phyloP scores from a whole-genome alignment of 345 rosid genomes.

The Gossypium bickii region DNA sequence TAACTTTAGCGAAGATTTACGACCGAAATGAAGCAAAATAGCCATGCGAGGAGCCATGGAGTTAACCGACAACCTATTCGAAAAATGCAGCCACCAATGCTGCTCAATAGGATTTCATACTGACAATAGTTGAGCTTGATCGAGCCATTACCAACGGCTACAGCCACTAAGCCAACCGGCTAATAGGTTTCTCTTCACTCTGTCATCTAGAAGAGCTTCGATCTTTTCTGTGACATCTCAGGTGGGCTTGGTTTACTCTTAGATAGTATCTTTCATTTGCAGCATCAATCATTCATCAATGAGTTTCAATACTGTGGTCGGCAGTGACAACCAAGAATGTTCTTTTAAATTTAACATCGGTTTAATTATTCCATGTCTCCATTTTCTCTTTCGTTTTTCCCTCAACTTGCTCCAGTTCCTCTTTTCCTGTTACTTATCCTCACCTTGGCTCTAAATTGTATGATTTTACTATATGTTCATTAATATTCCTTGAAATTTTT shows the following conservation, averaged over 20 bases:
- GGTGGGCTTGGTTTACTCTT: not conserved
- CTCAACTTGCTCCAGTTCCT: no score
- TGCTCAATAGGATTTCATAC: not conserved
- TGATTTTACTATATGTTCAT: no score
- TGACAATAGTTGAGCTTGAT: not conserved
- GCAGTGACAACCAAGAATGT: no score
- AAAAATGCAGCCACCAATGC: not conserved
- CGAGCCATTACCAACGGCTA: not conserved
- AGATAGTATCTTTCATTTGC: not conserved
- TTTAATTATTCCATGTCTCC: no score
- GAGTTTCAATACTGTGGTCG: not conserved
- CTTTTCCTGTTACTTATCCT: no score
- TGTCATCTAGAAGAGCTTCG: not conserved
- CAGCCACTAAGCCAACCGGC: not conserved
- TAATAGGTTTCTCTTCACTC: not conserved
- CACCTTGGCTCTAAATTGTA: no score
- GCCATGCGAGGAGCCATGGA: not conserved
- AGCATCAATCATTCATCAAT: conserved; percentile 1
- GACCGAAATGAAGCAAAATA: not conserved
- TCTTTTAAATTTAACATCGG: no score
- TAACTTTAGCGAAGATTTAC: not conserved
- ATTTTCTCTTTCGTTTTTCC: no score
- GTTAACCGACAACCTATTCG: not conserved
- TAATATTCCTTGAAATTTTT: no score
- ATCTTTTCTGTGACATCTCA: not conserved